These are phyloP conservation scores for Hymenoscyphus fructigenus DNA, from an alignment of 2,329 filamentous ascomycete genomes.

Conservation along the genomic window DNA sequence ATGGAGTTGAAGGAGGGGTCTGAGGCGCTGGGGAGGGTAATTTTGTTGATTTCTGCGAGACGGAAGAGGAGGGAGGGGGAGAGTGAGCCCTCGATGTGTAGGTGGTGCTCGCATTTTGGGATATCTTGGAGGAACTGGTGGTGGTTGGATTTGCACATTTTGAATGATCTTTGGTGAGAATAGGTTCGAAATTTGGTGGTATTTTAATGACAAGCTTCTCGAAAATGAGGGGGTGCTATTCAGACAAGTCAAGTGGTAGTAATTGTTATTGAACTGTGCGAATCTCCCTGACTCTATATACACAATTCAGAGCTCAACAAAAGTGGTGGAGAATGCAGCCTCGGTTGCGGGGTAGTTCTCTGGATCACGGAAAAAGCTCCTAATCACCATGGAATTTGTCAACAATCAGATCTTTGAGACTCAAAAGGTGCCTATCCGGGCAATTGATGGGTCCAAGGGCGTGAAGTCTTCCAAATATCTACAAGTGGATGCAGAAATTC, in stretches of 20 bases:
- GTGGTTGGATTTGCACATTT: constrained; percentile 29
- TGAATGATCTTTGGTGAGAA: too few relatives aligned
- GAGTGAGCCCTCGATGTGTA: constrained; percentile 76
- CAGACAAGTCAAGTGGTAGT: not conserved
- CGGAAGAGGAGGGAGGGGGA: constrained; percentile 68
- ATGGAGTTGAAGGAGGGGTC: constrained; percentile 64
- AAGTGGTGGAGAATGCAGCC: not conserved
- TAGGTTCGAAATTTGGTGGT: too few relatives aligned
- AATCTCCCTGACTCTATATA: not conserved
- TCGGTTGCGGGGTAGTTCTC: not conserved
- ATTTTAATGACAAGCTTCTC: too few relatives aligned
- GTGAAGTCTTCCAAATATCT: not conserved
- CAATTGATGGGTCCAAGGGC: not conserved
- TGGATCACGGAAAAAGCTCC: not conserved
- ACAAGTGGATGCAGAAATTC: not conserved
- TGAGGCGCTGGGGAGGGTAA: constrained; percentile 56
- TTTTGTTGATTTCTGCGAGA: constrained; percentile 65
- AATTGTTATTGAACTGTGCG: not conserved
- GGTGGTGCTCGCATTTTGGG: constrained; percentile 80
- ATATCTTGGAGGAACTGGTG: constrained; percentile 59
- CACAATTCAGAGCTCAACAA: not conserved
- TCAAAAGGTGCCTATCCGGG: not conserved
- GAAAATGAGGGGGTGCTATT: not conserved
- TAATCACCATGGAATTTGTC: not conserved
- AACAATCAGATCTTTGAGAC: not conserved